Evolutionary conservation across 768 basidiomycete genomes (phyloP).

Genomic region (Lactarius psammicola): DNA sequence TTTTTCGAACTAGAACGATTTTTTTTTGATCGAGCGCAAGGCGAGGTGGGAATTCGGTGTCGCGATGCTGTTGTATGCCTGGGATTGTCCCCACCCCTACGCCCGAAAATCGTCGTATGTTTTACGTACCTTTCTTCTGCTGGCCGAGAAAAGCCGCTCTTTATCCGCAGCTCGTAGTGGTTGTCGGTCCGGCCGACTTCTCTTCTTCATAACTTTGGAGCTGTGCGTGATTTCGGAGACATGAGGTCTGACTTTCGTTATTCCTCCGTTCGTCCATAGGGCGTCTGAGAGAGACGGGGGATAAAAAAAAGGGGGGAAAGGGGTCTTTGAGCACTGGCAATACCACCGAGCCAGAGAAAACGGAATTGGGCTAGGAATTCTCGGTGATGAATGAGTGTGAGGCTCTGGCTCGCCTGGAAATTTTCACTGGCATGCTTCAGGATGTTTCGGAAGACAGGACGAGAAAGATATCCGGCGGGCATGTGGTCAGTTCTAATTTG

Average conservation of each 20-base stretch:
- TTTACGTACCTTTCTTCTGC: neutral
- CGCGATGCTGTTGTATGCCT: neutral
- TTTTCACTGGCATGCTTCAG: neutral
- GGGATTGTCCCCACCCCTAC: slow-evolving; percentile 7
- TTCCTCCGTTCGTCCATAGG: neutral
- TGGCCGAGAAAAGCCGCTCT: slow-evolving; percentile 6
- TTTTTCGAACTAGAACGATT: slow-evolving; percentile 12
- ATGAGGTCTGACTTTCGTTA: neutral
- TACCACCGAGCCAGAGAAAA: neutral
- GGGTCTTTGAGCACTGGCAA: neutral
- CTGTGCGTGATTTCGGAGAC: neutral
- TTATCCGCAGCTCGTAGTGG: neutral
- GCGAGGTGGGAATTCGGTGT: neutral
- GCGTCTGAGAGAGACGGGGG: neutral
- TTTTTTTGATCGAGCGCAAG: neutral
- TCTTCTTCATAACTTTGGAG: neutral
- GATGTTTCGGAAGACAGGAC: neutral
- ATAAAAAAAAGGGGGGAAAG: neutral
- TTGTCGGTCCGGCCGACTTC: slow-evolving; percentile 2
- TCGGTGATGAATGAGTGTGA: neutral
- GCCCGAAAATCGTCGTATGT: slow-evolving; percentile 1
- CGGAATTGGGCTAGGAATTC: neutral
- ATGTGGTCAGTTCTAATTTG: neutral
- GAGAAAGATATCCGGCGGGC: neutral
- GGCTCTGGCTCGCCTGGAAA: neutral